phyloP scores from a whole-genome alignment of 2,329 filamentous ascomycete genomes.

The Stagonosporopsis chrysanthemi region DNA sequence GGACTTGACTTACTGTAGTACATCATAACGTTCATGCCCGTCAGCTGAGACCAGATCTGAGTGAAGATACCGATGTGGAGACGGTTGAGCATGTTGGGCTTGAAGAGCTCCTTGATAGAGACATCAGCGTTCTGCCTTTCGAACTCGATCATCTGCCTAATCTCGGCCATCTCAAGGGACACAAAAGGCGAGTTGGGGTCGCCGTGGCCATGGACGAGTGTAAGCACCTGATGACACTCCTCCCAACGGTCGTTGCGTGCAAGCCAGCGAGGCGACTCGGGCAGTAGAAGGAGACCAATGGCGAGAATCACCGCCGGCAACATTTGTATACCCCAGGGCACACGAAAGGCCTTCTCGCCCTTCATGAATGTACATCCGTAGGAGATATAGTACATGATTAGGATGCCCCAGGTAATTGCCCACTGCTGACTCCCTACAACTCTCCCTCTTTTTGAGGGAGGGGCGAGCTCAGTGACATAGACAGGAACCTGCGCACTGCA shows the following conservation, averaged over 20 bases:
- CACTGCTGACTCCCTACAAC: conserved; percentile 77
- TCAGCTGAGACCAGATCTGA: conserved; percentile 79
- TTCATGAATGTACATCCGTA: conserved; percentile 48
- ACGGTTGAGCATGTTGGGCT: conserved; percentile 76
- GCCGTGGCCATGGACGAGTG: conserved; percentile 61
- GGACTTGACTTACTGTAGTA: conserved; percentile 28
- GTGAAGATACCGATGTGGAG: conserved; percentile 75
- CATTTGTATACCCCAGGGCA: conserved; percentile 51
- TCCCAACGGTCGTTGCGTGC: conserved; percentile 57
- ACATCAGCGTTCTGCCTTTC: conserved; percentile 74
- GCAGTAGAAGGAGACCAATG: conserved; percentile 61
- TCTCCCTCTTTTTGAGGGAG: conserved; percentile 65
- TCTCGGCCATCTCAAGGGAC: conserved; percentile 72
- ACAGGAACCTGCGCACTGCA: conserved; percentile 73
- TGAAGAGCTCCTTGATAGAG: conserved; percentile 75
- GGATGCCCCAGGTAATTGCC: conserved; percentile 71
- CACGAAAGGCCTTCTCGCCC: conserved; percentile 45
- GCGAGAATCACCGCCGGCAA: conserved; percentile 47
- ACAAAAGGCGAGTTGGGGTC: conserved; percentile 72
- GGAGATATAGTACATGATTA: conserved; percentile 49
- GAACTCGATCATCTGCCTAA: conserved; percentile 75
- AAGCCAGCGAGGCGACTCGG: conserved; percentile 56
- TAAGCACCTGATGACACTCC: conserved; percentile 52
- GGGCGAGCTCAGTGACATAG: conserved; percentile 72
- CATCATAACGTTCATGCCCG: conserved; percentile 79